Base-by-base conservation (phyloP, 2,329 filamentous ascomycete species). In the Penicillium sp. region DNA sequence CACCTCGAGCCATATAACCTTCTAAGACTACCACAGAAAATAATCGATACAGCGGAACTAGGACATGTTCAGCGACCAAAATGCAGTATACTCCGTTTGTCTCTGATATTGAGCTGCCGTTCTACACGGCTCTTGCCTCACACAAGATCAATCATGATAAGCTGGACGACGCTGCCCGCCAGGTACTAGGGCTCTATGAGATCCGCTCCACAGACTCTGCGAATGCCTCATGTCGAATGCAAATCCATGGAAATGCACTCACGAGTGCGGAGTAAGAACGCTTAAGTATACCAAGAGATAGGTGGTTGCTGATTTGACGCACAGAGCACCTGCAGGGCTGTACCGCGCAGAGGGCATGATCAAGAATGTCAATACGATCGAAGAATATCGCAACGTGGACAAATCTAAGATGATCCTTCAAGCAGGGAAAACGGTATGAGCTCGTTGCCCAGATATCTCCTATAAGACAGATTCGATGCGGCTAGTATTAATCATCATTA, bases 131-230 rank as follows among this genome's bases (percentile, higher is more conserved):
- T 5, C 85, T 99, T n/a, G 95, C 96, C 58, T 87, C 89, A 6
- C 90, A 89, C 64, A 99, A 99, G 78, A 91, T 99, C 72, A 92
- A 98, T 74, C 89, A 96, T 83, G 95, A 97, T 79, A 96, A 93
- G 78, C 90, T 99, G 51, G 90, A 97, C 78, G 93, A 96, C 75
- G 96, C 93, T 10, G 90, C 92, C 24, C 90, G 93, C 45, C 88
- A 89, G 58, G 84, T 98, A 3, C 82, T 96, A 29, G 95, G 95
- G 4, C 78, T 96, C 44, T 99, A 99, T 74, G 91, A 97, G 76
- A 87, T 95, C 64, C 89, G 89, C 44, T 81, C 87, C 11, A 81
- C 82, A 43, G 89, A 91, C 65, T 78, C 87, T 39, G 86, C 90
- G 0, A 87, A 89, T 65, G 83, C 88, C 54, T 95, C 90, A 65